These are phyloP conservation scores for Xylaria intraflava DNA, from an alignment of 495 filamentous ascomycete genomes.

Conservation along the genomic window DNA sequence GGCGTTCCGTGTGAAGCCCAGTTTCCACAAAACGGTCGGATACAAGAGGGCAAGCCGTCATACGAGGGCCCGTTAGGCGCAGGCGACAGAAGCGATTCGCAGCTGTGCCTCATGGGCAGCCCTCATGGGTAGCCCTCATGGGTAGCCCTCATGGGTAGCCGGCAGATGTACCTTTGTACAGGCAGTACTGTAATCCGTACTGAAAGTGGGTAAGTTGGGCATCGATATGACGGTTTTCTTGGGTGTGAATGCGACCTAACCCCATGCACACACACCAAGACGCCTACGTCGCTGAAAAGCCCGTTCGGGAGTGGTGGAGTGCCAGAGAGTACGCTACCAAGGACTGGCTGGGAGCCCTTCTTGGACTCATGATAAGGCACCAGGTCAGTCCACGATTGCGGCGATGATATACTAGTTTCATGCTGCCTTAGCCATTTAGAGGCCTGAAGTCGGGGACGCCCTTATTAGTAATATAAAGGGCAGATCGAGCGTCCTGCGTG, in stretches of 20 bases:
- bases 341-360: conserved; percentile 13
- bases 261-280: conserved; percentile 16
- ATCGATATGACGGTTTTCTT: conserved; percentile 21
- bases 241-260: conserved; percentile 26
- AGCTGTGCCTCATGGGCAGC: not conserved
- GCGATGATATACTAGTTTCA: conserved; percentile 16
- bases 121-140: too few species aligned
- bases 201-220: conserved; percentile 21
- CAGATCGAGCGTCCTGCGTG: conserved; percentile 17
- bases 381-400: conserved; percentile 27
- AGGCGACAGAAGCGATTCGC: conserved; percentile 9
- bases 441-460: conserved; percentile 6
- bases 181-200: conserved; percentile 10
- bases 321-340: conserved; percentile 14
- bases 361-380: conserved; percentile 23
- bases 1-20: not conserved
- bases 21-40: conserved; percentile 8
- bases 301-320: conserved; percentile 20
- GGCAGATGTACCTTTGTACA: conserved; percentile 8
- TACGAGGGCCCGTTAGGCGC: conserved; percentile 6
- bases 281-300: conserved; percentile 19
- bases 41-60: not conserved
- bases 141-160: conserved; percentile 6
- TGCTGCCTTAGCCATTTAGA: conserved; percentile 18
- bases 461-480: conserved; percentile 14